Evolutionary conservation across 2,329 filamentous ascomycete genomes (phyloP), one percentile per base, ranked within the genome.

Genomic region (Verticillium alfalfae): DNA sequence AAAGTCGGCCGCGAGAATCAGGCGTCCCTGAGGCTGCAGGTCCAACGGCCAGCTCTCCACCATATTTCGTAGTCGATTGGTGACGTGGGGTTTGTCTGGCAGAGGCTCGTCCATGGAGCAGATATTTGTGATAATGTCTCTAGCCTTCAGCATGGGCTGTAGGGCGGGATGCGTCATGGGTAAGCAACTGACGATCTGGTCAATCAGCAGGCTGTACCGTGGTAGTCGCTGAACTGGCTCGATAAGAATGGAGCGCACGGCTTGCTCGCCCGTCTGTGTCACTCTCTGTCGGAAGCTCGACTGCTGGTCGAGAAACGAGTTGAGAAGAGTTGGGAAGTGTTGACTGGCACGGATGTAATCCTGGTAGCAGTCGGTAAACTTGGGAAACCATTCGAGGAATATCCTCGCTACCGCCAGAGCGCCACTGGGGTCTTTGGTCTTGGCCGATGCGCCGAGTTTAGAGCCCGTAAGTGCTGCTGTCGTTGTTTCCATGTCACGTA

Each of bases 221-320:
- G 95, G 95, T 59, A 99, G 83, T 59, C 95, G 85, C 74, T 99
- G 95, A 0, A 99, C 93, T 2, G 95, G 95, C 75, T 99, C 95
- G 72, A 99, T 99, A 60, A 99, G 84, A 65, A 95, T 85, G 3
- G 95, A 98, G 57, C 92, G 93, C 60, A 98, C 84, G 62, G 88
- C 86, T 76, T 99, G 95, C 73, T 98, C 95, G 61, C 95, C 94
- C 2, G 90, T 90, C 66, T 93, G 87, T 59, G 91, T 86, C 3
- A 97, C 86, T 56, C 91, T 83, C 67, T 90, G 88, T 2, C 90
- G 89, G 72, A 97, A 94, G 69, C 89, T 93, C 2, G 93, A 94
- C 64, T 90, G 88, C 61, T 88, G 87, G 68, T 92, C 90, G 64
- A 95, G 83, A 68, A 96, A 92, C 1, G 84, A 82, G 67, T 90